phyloP scores from a whole-genome alignment of 345 rosid species.

The Nephelium lappaceum region DNA sequence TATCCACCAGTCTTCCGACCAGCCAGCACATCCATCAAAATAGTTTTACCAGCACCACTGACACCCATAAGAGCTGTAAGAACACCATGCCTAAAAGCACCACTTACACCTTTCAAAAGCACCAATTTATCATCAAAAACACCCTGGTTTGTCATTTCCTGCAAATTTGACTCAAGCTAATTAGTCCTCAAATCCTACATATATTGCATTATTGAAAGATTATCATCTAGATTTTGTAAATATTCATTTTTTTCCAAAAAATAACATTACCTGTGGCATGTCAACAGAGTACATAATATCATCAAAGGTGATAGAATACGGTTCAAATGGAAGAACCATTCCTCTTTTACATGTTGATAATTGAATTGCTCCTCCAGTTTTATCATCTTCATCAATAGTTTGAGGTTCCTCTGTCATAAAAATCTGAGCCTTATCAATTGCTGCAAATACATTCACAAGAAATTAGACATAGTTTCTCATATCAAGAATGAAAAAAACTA shows the following conservation, averaged over 20 bases:
- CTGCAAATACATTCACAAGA: slow-evolving; percentile 37
- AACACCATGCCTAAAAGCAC: slow-evolving; percentile 58
- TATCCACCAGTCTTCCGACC: slow-evolving; percentile 64
- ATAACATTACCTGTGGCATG: slow-evolving; percentile 58
- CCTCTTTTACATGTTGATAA: slow-evolving; percentile 42
- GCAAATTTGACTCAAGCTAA: not conserved
- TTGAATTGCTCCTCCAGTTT: slow-evolving; percentile 35
- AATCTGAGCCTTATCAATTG: slow-evolving; percentile 56
- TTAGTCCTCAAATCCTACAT: not conserved
- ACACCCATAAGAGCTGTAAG: slow-evolving; percentile 70
- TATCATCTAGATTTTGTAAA: not conserved
- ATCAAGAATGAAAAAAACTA: slow-evolving; percentile 5
- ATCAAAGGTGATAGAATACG: slow-evolving; percentile 53
- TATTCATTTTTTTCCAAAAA: not conserved
- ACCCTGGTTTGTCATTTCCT: slow-evolving; percentile 60
- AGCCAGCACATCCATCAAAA: slow-evolving; percentile 60
- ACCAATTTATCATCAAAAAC: slow-evolving; percentile 44
- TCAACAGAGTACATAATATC: slow-evolving; percentile 53
- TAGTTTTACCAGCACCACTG: slow-evolving; percentile 63
- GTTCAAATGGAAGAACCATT: slow-evolving; percentile 69
- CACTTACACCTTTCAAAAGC: slow-evolving; percentile 54
- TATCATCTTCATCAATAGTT: slow-evolving; percentile 21
- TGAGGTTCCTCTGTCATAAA: slow-evolving; percentile 41
- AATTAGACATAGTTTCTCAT: slow-evolving; percentile 6
- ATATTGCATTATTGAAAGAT: not conserved